Conservation (phyloP, 345 rosid genomes). For the Eucalyptus polybractea region DNA sequence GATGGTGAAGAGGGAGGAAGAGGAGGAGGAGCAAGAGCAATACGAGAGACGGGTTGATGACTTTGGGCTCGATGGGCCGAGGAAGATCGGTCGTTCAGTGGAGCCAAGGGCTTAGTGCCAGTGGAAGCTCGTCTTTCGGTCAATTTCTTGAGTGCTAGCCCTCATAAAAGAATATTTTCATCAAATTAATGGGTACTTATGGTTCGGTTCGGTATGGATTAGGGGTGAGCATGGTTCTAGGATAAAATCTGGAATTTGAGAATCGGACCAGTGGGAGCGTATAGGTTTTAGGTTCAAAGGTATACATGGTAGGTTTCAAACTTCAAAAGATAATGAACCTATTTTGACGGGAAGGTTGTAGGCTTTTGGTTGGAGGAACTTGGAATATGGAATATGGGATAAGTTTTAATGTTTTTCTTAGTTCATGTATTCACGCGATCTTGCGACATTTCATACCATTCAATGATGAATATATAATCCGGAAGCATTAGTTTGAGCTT, state of each 20-base stretch:
- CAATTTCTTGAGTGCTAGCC: not conserved
- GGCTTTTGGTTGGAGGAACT: too few relatives aligned
- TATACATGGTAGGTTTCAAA: fast-evolving
- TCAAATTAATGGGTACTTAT: not conserved
- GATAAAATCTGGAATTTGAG: too few relatives aligned
- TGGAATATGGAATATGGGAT: too few relatives aligned
- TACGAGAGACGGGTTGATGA: not conserved
- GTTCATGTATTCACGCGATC: fast-evolving
- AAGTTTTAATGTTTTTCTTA: too few relatives aligned
- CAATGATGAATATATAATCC: too few relatives aligned
- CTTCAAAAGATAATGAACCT: fast-evolving
- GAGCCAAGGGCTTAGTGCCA: not conserved
- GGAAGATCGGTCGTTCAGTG: not conserved
- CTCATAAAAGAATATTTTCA: not conserved
- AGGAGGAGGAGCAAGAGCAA: not conserved
- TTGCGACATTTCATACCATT: fast-evolving
- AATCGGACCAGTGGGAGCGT: fast-evolving
- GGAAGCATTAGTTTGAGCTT: too few relatives aligned
- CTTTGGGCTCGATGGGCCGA: not conserved
- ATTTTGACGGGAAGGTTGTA: fast-evolving
- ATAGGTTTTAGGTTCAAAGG: too few relatives aligned
- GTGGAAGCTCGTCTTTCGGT: not conserved
- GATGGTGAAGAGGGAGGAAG: not conserved
- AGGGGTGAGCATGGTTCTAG: too few relatives aligned
- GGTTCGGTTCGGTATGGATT: too few relatives aligned